Percentiles rank a stretch among this genome's conserved stretches.
Evolutionary conservation across 1,284 basidiomycete species (phyloP).

Genomic region (Amylostereum areolatum): DNA sequence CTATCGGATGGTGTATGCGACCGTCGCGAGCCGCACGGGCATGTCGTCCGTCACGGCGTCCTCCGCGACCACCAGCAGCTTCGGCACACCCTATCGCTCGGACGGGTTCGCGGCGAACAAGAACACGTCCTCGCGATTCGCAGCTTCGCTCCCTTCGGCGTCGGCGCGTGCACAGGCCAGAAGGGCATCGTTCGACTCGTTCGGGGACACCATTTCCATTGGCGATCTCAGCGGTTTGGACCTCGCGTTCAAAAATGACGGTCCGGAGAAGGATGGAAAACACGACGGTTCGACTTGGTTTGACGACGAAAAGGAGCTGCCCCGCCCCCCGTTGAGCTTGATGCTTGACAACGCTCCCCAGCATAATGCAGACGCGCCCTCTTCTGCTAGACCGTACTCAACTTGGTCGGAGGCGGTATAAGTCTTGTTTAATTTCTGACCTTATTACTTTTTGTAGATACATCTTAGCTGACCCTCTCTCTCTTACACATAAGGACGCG

Average conservation of each 20-base stretch:
- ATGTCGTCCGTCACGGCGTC: slow-evolving; percentile 27
- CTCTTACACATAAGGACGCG: no score
- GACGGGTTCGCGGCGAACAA: not conserved
- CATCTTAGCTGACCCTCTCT: no score
- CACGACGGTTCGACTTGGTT: not conserved
- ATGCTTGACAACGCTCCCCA: not conserved
- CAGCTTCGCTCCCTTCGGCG: not conserved
- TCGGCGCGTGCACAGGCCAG: not conserved
- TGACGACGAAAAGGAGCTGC: not conserved
- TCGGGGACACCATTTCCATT: not conserved
- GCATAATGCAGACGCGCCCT: not conserved
- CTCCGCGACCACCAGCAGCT: not conserved
- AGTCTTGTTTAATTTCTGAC: no score
- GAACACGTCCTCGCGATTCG: slow-evolving; percentile 1
- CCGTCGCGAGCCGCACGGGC: slow-evolving; percentile 44
- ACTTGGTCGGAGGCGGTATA: not conserved
- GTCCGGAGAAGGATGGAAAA: not conserved
- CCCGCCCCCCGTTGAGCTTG: not conserved
- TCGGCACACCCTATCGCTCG: slow-evolving; percentile 8
- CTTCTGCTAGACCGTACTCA: not conserved
- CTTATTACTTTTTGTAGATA: no score
- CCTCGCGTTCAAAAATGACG: not conserved
- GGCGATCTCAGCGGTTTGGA: not conserved
- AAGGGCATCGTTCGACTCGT: not conserved
- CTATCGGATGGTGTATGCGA: slow-evolving; percentile 40